Percentiles rank a stretch among this genome's conserved stretches.
Evolutionary conservation across 345 rosid genomes (phyloP).

Genomic region (Dipteronia dyeriana): DNA sequence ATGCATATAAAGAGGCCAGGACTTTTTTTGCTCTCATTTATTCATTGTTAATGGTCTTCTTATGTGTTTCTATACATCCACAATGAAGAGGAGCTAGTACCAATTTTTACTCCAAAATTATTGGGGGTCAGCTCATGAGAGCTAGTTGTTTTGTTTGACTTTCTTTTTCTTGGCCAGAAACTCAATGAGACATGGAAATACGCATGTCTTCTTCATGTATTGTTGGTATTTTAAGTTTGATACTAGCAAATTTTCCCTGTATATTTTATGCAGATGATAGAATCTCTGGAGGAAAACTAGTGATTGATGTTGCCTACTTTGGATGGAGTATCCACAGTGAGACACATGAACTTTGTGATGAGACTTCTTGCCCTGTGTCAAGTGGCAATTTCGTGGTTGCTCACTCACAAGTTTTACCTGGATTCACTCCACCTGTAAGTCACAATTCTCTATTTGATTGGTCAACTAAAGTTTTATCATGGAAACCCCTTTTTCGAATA

Average conservation of each 20-base stretch:
- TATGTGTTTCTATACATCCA: neutral
- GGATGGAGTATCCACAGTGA: conserved; percentile 81
- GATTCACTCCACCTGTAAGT: conserved; percentile 92
- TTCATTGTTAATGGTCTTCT: neutral
- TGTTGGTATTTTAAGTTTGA: neutral
- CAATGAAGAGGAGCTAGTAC: neutral
- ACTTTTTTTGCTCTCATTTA: neutral
- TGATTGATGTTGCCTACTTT: conserved; percentile 83
- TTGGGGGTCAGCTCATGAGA: neutral
- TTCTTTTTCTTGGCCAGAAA: neutral
- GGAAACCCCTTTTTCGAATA: neutral
- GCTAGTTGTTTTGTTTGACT: neutral
- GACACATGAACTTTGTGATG: conserved; percentile 75
- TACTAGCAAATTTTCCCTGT: neutral
- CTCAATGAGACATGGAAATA: neutral
- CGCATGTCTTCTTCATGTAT: neutral
- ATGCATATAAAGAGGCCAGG: neutral
- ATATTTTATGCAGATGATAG: conserved; percentile 36
- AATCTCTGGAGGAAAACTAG: conserved; percentile 71
- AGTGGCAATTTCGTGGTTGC: conserved; percentile 78
- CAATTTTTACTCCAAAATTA: neutral
- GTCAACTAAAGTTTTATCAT: neutral
- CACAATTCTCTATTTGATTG: neutral
- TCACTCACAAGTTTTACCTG: conserved; percentile 83
- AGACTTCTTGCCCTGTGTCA: conserved; percentile 82